Percentiles rank a stretch among this genome's conserved stretches.
phyloP scores from a whole-genome alignment of 208 protist genomes.

The Perkinsela sp. region DNA sequence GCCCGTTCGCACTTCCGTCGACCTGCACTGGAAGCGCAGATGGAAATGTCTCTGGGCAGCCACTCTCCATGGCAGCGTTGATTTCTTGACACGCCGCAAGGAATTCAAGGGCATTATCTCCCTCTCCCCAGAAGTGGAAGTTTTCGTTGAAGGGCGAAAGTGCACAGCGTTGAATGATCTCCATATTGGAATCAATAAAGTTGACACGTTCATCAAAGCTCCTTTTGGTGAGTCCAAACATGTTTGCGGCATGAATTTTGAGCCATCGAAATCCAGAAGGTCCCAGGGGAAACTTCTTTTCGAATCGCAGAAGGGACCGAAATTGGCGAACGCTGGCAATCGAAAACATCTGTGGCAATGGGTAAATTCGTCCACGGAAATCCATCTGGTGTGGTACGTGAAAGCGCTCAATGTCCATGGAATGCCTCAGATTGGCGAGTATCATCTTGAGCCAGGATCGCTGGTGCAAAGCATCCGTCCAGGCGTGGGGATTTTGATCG shows the following conservation, averaged over 20 bases:
- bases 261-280: conserved; percentile 28
- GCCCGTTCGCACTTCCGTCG: conserved; percentile 43
- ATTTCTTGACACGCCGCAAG: conserved; percentile 16
- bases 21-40: conserved; percentile 33
- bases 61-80: conserved; percentile 8
- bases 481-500: background rate
- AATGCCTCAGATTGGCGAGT: conserved; percentile 2
- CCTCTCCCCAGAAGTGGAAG: conserved; percentile 16
- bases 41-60: conserved; percentile 8
- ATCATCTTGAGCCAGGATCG: background rate
- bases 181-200: conserved; percentile 13
- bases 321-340: conserved; percentile 19
- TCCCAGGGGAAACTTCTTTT: conserved; percentile 17
- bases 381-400: conserved; percentile 66
- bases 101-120: conserved; percentile 29
- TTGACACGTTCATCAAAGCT: conserved; percentile 15
- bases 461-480: background rate
- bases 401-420: conserved; percentile 7
- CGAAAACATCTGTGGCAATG: conserved; percentile 51
- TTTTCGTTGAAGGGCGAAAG: conserved; percentile 1
- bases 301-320: conserved; percentile 28
- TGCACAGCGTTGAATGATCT: conserved; percentile 2
- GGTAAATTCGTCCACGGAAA: conserved; percentile 61
- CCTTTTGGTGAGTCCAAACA: conserved; percentile 36
- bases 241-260: conserved; percentile 57